A percentile compares a stretch with the other conserved stretches of the same genome.
These are phyloP conservation scores for Vicia faba DNA, from an alignment of 306 rosid genomes.

Conservation along the genomic window DNA sequence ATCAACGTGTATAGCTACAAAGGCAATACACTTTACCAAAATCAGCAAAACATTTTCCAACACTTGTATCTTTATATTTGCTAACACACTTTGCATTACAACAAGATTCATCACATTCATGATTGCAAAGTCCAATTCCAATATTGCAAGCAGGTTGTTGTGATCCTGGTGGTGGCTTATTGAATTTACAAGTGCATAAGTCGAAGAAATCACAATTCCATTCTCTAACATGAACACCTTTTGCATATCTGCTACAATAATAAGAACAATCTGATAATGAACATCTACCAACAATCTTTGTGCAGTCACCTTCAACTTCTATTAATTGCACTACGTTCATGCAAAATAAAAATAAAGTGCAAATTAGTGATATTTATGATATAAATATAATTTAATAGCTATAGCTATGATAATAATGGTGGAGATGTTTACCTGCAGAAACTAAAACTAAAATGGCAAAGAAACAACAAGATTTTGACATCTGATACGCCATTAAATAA, in stretches of 20 bases:
- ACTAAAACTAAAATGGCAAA: background rate
- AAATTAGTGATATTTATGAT: background rate
- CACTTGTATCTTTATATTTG: background rate
- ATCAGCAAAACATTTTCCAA: background rate
- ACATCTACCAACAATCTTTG: background rate
- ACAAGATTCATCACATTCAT: background rate
- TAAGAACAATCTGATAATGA: background rate
- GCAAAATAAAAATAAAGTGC: background rate
- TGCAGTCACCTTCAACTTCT: background rate
- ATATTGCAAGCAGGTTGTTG: background rate
- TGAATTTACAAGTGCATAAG: background rate
- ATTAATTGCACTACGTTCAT: background rate
- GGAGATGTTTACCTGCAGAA: background rate
- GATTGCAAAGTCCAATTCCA: background rate
- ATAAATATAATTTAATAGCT: background rate
- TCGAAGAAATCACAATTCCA: background rate
- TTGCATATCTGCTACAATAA: background rate
- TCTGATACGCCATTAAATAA: background rate
- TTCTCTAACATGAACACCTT: background rate
- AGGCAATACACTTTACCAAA: background rate
- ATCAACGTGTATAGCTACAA: background rate
- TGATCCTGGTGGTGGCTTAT: background rate
- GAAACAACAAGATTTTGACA: background rate
- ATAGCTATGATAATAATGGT: background rate
- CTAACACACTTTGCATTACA: background rate